A percentile compares a stretch with the other conserved stretches of the same genome.
phyloP scores from a whole-genome alignment of 2,329 filamentous ascomycete genomes.

The Macrophomina pseudophaseolina region DNA sequence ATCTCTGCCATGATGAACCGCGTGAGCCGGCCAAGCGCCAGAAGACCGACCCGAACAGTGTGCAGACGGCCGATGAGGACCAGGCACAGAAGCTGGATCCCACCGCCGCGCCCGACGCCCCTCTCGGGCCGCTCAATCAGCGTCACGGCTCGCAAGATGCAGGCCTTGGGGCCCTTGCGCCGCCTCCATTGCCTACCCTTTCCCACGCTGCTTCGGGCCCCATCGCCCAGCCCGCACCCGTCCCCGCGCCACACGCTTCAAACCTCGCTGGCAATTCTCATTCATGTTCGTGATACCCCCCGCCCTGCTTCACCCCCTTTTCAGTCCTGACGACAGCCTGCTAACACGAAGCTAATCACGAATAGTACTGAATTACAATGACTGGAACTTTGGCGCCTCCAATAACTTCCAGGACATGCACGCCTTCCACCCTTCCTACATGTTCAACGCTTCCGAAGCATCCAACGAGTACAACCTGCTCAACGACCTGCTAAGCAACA shows the following conservation, averaged over 20 bases:
- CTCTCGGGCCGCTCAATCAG: slow-evolving; percentile 33
- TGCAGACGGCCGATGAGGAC: slow-evolving; percentile 38
- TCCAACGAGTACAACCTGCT: slow-evolving; percentile 96
- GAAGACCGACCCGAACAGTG: slow-evolving; percentile 60
- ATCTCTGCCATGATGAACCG: slow-evolving; percentile 97
- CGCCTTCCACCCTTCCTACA: slow-evolving; percentile 89
- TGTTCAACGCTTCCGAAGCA: slow-evolving; percentile 93
- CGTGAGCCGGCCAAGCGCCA: slow-evolving; percentile 82
- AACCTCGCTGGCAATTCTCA: slow-evolving; percentile 68
- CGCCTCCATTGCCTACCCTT: slow-evolving; percentile 41
- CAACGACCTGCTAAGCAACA: slow-evolving; percentile 94
- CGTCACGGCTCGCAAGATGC: slow-evolving; percentile 41
- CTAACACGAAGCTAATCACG: slow-evolving; percentile 29
- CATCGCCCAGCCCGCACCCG: slow-evolving; percentile 73
- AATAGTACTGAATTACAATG: slow-evolving; percentile 80
- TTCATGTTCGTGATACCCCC: slow-evolving; percentile 69
- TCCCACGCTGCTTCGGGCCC: slow-evolving; percentile 54
- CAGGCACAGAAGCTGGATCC: slow-evolving; percentile 36
- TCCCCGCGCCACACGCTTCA: slow-evolving; percentile 69
- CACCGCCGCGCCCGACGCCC: slow-evolving; percentile 35
- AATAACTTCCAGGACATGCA: slow-evolving; percentile 94
- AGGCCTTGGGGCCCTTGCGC: slow-evolving; percentile 43
- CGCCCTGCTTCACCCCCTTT: slow-evolving; percentile 32
- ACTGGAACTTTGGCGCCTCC: slow-evolving; percentile 74
- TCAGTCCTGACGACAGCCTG: slow-evolving; percentile 32